Evolutionary conservation across 148 eudicot species (phyloP), one percentile per base, ranked within the genome.

Genomic region (Arbutus unedo): DNA sequence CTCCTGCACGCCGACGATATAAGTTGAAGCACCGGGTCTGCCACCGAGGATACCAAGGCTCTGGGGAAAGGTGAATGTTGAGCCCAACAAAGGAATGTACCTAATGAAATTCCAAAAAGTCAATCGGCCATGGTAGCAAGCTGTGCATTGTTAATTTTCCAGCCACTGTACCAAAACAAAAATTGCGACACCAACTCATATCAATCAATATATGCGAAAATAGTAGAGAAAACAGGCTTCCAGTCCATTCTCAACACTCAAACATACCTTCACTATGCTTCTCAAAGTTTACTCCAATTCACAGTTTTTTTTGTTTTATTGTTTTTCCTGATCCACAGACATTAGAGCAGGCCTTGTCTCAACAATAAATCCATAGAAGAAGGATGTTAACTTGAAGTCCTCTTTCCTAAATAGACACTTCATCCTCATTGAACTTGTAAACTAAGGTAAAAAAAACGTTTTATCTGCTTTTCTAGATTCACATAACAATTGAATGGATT

Each of bases 31-130:
- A 86, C 99, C 99, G 73, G 99, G 92, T 84, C 90, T 93, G 79
- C 99, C 99, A 64, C 99, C 99, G 74, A 94, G 87, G 78, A 96
- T 89, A 72, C 98, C 98, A 87, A 94, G 92, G 90, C 98, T 96
- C 84, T 96, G 99, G n/a, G 98, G 96, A 89, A 96, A 96, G 59
- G 91, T 88, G 79, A 93, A 96, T 68, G 95, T 94, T 67, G 91
- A 92, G 66, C 87, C 88, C 91, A 96, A 85, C 81, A 92, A 87
- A 66, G 99, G 99, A 81, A 93, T 85, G 88, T 96, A 96, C 91
- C 99, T 96, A 89, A 78, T 67, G 82, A 15, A 67, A 43, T 31
- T 81, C 41, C 74, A 70, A 43, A 43, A 41, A 70, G n/a, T 43
- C 74, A 44, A 59, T 16, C 74, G 14, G 74, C 13, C 6, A 19